These are phyloP conservation scores for Trichosporon ovoides DNA, from an alignment of 1,284 basidiomycete genomes.

Conservation along the genomic window DNA sequence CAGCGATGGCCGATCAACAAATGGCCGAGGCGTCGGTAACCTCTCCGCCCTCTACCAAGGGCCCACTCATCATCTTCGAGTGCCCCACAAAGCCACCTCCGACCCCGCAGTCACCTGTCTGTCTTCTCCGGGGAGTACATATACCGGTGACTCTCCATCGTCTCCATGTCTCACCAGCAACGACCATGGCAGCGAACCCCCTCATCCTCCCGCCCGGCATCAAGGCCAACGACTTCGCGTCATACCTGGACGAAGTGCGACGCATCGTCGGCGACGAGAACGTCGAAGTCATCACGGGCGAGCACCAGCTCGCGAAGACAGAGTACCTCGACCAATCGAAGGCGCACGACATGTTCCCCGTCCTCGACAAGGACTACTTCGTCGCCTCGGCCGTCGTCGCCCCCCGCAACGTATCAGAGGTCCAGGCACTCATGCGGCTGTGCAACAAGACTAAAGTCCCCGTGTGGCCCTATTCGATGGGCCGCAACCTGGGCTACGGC, in stretches of 20 bases:
- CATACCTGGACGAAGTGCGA: slow-evolving; percentile 6
- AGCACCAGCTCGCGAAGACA: slow-evolving; percentile 13
- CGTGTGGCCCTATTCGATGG: slow-evolving; percentile 10
- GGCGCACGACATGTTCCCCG: slow-evolving; percentile 15
- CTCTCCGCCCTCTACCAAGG: not conserved
- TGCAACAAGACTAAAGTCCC: slow-evolving; percentile 13
- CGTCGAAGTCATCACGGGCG: too few species aligned
- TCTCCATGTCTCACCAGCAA: not conserved
- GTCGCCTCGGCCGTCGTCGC: slow-evolving; percentile 10
- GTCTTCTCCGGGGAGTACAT: too few species aligned
- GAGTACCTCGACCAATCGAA: slow-evolving; percentile 13
- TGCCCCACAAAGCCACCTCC: too few species aligned
- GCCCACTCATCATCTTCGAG: too few species aligned
- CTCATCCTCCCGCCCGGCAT: slow-evolving; percentile 10
- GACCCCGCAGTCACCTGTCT: too few species aligned
- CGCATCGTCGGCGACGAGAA: slow-evolving; percentile 4
- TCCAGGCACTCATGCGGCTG: slow-evolving; percentile 9
- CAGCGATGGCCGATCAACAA: too few species aligned
- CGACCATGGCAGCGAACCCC: not conserved
- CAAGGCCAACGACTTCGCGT: not conserved
- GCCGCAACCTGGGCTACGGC: slow-evolving; percentile 13
- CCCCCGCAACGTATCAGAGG: slow-evolving; percentile 7
- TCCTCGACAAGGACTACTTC: slow-evolving; percentile 17
- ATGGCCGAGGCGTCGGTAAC: not conserved
- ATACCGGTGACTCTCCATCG: too few species aligned